Percentiles rank a stretch among this genome's conserved stretches.
Conservation (phyloP, 495 filamentous ascomycete species). For the Aspergillus asperescens region DNA sequence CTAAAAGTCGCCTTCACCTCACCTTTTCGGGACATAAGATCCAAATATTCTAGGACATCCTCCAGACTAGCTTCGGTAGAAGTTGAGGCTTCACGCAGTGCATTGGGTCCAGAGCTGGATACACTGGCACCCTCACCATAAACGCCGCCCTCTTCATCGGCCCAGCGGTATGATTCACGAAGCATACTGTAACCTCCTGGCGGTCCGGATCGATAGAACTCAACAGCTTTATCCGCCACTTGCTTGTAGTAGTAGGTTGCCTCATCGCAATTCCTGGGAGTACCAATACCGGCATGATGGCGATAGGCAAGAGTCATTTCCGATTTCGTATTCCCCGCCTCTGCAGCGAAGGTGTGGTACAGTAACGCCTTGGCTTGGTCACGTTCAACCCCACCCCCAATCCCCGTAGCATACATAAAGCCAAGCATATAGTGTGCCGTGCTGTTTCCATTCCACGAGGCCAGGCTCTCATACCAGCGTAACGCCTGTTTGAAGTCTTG, state of each 20-base stretch:
- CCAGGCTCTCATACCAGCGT: conserved; percentile 71
- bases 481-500: conserved; percentile 80
- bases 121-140: conserved; percentile 93
- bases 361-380: conserved; percentile 90
- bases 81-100: conserved; percentile 60
- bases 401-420: conserved; percentile 91
- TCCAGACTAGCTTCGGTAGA: conserved; percentile 78
- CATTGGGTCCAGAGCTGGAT: conserved; percentile 84
- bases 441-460: conserved; percentile 72
- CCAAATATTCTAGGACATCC: conserved; percentile 90
- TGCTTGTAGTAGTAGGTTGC: conserved; percentile 85
- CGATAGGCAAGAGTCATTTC: conserved; percentile 94
- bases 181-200: conserved; percentile 80
- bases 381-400: conserved; percentile 73
- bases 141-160: conserved; percentile 86
- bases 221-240: conserved; percentile 89
- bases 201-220: conserved; percentile 78
- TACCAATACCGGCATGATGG: conserved; percentile 79
- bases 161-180: conserved; percentile 66
- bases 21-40: conserved; percentile 88
- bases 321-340: conserved; percentile 73
- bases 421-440: conserved; percentile 94
- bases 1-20: conserved; percentile 89
- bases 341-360: conserved; percentile 91
- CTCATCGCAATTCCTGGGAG: conserved; percentile 77